Evolutionary conservation across 2,329 filamentous ascomycete genomes (phyloP).

Genomic region (Alternaria consortialis): DNA sequence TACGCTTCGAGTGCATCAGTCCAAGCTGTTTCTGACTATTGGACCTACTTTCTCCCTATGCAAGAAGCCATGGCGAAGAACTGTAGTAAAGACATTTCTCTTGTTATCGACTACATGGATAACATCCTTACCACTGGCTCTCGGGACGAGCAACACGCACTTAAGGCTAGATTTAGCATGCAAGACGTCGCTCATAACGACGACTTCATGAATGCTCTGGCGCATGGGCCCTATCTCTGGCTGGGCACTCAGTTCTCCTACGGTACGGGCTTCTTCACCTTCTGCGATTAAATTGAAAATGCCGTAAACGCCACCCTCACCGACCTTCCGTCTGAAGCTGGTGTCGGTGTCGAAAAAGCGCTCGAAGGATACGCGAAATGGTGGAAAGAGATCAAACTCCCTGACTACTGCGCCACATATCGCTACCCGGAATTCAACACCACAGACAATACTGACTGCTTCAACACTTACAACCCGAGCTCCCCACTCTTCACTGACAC

Average conservation of each 20-base stretch:
- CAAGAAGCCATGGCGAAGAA: background rate
- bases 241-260: background rate
- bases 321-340: background rate
- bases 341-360: background rate
- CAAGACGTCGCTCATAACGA: slow-evolving; percentile 1
- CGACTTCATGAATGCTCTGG: background rate
- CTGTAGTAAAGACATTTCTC: background rate
- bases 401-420: background rate
- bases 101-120: background rate
- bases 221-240: background rate
- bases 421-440: background rate
- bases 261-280: background rate
- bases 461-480: background rate
- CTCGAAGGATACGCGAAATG: slow-evolving; percentile 4
- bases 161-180: background rate
- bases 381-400: background rate
- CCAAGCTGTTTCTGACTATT: background rate
- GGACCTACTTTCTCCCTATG: background rate
- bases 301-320: background rate
- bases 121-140: background rate
- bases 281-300: background rate
- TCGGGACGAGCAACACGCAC: background rate
- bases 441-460: background rate
- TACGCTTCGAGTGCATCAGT: background rate
- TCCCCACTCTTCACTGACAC: background rate